Evolutionary conservation across 1,284 basidiomycete genomes (phyloP), one percentile per base, ranked within the genome.

Genomic region (Cyathus olla): DNA sequence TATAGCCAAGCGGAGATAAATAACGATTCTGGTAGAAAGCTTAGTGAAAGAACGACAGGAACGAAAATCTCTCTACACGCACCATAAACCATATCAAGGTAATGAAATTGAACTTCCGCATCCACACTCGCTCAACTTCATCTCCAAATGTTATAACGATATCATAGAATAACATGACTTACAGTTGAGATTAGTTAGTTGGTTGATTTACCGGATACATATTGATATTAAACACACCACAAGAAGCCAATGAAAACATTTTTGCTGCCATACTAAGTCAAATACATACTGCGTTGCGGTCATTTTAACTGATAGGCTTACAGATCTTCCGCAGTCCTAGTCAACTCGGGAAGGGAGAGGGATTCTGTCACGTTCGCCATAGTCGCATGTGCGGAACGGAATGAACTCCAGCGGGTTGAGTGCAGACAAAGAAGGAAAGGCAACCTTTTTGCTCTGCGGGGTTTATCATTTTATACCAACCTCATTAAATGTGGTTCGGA

Each of bases 151-250:
- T 79, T 22, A 79, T 57, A 22, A 60, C 40, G 13, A 78, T 75
- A 54, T 79, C 77, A 50, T 77, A 78, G 61, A 76, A 76, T 9
- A 76, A 57, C 75, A 78, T 76, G 15, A 77, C 77, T 78, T n/a
- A 31, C 48, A 35, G n/a, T n/a, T n/a, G n/a, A n/a, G n/a, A n/a
- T n/a, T n/a, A n/a, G n/a, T n/a, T n/a, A n/a, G n/a, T n/a, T n/a
- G n/a, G n/a, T n/a, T n/a, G n/a, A n/a, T n/a, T n/a, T n/a, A n/a
- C n/a, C n/a, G n/a, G n/a, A n/a, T n/a, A n/a, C n/a, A n/a, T n/a
- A n/a, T n/a, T n/a, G n/a, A n/a, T n/a, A 35, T 35, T 22, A 24
- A 49, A 44, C 63, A 39, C 40, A 74, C 75, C 72, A 65, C 69
- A 72, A 21, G 72, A 62, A 22, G 71, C 71, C n/a, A 74, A 60